Evolutionary conservation across 2,329 filamentous ascomycete genomes (phyloP).

Genomic region (Arthrobotrys musiformis): DNA sequence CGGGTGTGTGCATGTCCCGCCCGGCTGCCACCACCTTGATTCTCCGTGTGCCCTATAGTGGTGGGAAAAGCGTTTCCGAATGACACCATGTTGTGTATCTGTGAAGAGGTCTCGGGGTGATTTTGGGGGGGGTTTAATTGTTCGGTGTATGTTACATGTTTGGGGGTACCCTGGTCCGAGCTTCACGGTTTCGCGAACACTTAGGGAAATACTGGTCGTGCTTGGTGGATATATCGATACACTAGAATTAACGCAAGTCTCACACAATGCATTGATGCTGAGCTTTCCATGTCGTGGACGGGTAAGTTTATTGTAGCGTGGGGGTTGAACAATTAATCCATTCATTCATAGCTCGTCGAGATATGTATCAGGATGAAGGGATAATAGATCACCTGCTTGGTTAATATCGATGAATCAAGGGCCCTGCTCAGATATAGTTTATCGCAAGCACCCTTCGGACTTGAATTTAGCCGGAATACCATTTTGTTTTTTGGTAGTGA

Average conservation of each 20-base stretch:
- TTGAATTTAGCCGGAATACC: slow-evolving; percentile 16
- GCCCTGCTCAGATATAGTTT: background rate
- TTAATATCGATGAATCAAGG: background rate
- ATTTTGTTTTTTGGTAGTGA: slow-evolving; percentile 4
- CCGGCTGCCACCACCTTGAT: slow-evolving; percentile 51
- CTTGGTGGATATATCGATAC: too few relatives aligned
- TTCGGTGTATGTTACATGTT: background rate
- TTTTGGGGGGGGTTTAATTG: background rate
- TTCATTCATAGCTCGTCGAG: background rate
- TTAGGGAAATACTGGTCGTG: too few relatives aligned
- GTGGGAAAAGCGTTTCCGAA: slow-evolving; percentile 49
- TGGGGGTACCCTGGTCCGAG: slow-evolving; percentile 11
- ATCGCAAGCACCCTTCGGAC: background rate
- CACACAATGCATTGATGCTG: too few relatives aligned
- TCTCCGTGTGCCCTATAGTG: slow-evolving; percentile 45
- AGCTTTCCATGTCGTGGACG: too few relatives aligned
- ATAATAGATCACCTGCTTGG: background rate
- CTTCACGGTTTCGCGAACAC: background rate
- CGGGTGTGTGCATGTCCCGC: slow-evolving; percentile 31
- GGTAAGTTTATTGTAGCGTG: slow-evolving; percentile 14
- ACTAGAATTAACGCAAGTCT: too few relatives aligned
- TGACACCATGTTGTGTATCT: background rate
- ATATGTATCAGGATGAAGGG: background rate
- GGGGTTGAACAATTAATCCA: background rate
- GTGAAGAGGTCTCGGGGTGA: background rate